Evolutionary conservation across 2,329 filamentous ascomycete genomes (phyloP).

Genomic region (Cladosporium sp.): DNA sequence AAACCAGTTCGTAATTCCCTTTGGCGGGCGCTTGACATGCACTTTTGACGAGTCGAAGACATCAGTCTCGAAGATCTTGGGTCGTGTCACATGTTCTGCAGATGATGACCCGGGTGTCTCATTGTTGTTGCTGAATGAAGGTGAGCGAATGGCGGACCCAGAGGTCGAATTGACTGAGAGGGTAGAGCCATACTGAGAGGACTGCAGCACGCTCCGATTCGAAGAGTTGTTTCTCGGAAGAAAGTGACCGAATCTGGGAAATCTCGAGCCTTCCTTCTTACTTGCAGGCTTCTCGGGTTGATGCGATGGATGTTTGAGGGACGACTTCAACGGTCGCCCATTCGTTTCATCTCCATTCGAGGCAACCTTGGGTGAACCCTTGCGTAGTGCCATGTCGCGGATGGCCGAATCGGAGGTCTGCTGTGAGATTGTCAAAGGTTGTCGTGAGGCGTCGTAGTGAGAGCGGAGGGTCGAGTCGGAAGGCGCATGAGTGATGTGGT

Average conservation of each 20-base stretch:
- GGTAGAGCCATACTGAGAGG: slow-evolving; percentile 18
- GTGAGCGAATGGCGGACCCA: slow-evolving; percentile 7
- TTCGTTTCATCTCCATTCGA: slow-evolving; percentile 18
- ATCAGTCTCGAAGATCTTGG: slow-evolving; percentile 32
- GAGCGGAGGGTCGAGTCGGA: slow-evolving; percentile 11
- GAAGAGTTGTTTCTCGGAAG: slow-evolving; percentile 4
- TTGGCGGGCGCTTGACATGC: slow-evolving; percentile 44
- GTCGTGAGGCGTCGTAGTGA: slow-evolving; percentile 38
- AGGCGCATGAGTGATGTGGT: background rate
- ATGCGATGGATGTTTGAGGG: slow-evolving; percentile 11
- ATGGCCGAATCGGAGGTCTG: slow-evolving; percentile 43
- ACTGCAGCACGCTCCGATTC: slow-evolving; percentile 20
- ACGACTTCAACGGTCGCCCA: slow-evolving; percentile 14
- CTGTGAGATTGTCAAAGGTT: slow-evolving; percentile 40
- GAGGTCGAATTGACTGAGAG: slow-evolving; percentile 4
- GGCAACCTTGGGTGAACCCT: slow-evolving; percentile 30
- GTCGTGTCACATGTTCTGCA: slow-evolving; percentile 12
- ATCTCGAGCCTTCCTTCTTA: slow-evolving; percentile 21
- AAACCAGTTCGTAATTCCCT: slow-evolving; percentile 49
- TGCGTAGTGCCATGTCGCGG: slow-evolving; percentile 39
- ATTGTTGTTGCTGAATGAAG: slow-evolving; percentile 9
- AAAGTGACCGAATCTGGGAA: slow-evolving; percentile 8
- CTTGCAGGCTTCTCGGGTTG: slow-evolving; percentile 10
- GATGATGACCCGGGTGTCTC: slow-evolving; percentile 6
- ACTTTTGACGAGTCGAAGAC: slow-evolving; percentile 44